Evolutionary conservation across 2,329 filamentous ascomycete genomes (phyloP), one percentile per base, ranked within the genome.

Genomic region (Coniochaeta pulveracea): DNA sequence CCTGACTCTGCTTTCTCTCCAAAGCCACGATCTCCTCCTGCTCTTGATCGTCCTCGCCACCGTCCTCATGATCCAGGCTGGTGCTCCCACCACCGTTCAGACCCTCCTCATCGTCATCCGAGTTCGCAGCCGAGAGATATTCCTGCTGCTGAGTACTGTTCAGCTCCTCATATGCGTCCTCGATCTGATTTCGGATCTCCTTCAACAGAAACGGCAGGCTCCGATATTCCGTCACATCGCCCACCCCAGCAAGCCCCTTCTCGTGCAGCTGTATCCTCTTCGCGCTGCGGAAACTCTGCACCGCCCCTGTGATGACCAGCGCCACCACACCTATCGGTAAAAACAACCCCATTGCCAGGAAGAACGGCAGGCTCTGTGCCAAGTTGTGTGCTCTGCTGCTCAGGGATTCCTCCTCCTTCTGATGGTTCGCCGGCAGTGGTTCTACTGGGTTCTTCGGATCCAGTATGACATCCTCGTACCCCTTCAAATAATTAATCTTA

Each of bases 251-350:
- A 34, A 76, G 63, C 10, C 82, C 81, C 33, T 68, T 63, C 50
- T 89, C 80, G 49, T 96, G 84, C 2, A 84, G 60, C 35, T 69
- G 69, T 36, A 93, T 89, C 26, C 89, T 75, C 39, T 76, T 71
- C 5, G 71, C 69, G 49, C 84, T 93, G 40, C 76, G 72, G 32
- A 84, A 59, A 1, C 78, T 86, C 52, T 95, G 86, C 19, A 91
- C 62, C 5, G 69, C 74, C 1, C 85, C 75, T 52, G 88, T 93
- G 49, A 80, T 50, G 5, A 94, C 61, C 49, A 84, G 93, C 2
- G 77, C 64, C 0, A 78, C 61, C 2, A 82, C 57, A 18, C 75
- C 84, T 17, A 94, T 62, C 0, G 85, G 83, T 6, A 93, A 62
- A 36, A 93, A 63, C n/a, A 89, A 46, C 3, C 68, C 51, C 17